A percentile compares a stretch with the other conserved stretches of the same genome.
Evolutionary conservation across 148 eudicot genomes (phyloP).

Genomic region (Chenopodium berlandieri): DNA sequence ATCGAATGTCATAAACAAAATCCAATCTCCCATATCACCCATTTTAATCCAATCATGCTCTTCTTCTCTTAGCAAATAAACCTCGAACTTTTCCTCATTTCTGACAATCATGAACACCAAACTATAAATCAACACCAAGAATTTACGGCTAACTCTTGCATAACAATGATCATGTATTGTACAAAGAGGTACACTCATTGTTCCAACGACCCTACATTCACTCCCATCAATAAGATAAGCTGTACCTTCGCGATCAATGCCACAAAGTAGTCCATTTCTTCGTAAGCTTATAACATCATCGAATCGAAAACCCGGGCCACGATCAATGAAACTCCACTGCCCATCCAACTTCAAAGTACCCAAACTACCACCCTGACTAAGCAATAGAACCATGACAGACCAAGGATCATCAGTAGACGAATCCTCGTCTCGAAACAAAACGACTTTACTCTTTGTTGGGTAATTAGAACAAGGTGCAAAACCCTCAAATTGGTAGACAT

Average conservation of each 20-base stretch:
- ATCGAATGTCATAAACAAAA: constrained; percentile 7
- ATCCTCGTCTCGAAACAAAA: neutral
- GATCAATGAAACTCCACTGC: neutral
- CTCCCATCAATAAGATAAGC: constrained; percentile 1
- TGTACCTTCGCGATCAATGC: constrained; percentile 18
- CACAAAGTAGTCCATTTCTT: neutral
- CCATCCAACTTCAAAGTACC: neutral
- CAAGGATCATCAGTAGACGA: neutral
- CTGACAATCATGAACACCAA: neutral
- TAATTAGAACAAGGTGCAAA: neutral
- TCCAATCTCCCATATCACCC: neutral
- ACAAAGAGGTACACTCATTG: neutral
- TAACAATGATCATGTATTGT: neutral
- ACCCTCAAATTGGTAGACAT: neutral
- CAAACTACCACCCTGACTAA: neutral
- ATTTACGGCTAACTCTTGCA: neutral
- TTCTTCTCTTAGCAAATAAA: constrained; percentile 8
- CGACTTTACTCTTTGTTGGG: neutral
- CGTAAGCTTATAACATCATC: neutral
- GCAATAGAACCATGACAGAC: neutral
- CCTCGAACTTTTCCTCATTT: neutral
- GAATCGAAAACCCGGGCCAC: neutral
- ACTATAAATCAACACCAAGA: too few species aligned
- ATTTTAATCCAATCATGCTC: constrained; percentile 6
- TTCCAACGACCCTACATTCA: neutral